These are phyloP conservation scores for Pythium dissimile DNA, from an alignment of 352 stramenopile species.

Conservation along the genomic window DNA sequence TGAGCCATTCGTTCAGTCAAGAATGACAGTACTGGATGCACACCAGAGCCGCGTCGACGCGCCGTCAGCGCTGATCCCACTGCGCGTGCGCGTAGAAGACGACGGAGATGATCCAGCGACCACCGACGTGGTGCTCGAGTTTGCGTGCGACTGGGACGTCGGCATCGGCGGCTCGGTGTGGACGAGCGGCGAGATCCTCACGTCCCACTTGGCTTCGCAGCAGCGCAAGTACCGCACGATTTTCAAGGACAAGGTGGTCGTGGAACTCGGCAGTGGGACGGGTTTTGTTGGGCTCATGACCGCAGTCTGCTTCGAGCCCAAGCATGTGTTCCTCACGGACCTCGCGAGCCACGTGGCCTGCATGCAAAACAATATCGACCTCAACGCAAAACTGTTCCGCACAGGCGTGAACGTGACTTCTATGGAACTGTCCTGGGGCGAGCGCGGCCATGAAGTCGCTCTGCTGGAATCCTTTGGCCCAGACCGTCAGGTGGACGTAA, in stretches of 20 bases:
- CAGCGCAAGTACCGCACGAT: slow-evolving; percentile 39
- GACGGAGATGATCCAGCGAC: neutral
- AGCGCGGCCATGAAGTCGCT: slow-evolving; percentile 32
- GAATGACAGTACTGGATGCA: slow-evolving; percentile 1
- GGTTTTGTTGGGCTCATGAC: slow-evolving; percentile 70
- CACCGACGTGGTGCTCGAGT: slow-evolving; percentile 43
- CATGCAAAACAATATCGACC: slow-evolving; percentile 55
- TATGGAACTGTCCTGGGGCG: slow-evolving; percentile 58
- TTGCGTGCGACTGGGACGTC: slow-evolving; percentile 77
- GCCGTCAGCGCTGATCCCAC: slow-evolving; percentile 30
- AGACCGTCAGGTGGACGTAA: slow-evolving; percentile 47
- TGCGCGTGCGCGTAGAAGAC: slow-evolving; percentile 44
- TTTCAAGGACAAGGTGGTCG: slow-evolving; percentile 56
- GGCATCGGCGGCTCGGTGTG: slow-evolving; percentile 82
- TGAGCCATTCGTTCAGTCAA: neutral
- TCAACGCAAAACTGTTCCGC: slow-evolving; percentile 32
- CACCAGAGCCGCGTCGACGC: neutral
- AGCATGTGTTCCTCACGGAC: slow-evolving; percentile 64
- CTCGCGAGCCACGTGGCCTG: slow-evolving; percentile 52
- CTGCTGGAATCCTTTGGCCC: slow-evolving; percentile 36
- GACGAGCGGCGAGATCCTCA: slow-evolving; percentile 77
- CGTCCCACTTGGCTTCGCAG: slow-evolving; percentile 53
- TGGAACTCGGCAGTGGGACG: slow-evolving; percentile 79
- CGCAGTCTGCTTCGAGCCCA: slow-evolving; percentile 55
- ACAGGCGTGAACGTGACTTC: slow-evolving; percentile 45